Base-by-base conservation (phyloP, 2,329 filamentous ascomycete genomes). In the Myriangium duriaei region DNA sequence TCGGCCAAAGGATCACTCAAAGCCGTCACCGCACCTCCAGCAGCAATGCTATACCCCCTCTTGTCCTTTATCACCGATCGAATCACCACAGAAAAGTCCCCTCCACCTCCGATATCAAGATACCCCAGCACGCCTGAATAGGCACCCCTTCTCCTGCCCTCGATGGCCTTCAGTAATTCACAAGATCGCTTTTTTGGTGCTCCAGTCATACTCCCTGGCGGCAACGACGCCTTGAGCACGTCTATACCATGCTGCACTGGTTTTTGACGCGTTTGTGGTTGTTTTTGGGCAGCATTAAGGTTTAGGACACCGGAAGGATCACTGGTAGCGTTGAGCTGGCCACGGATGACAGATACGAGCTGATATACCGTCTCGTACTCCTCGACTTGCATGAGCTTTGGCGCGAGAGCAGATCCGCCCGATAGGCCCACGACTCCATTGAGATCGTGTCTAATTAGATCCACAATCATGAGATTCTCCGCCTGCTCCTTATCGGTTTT, bases 381-480 rank as follows among this genome's bases (percentile, higher is more conserved):
- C 58, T 95, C 87, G 1, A 96, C 81, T 42, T 77, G 72, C 63
- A 95, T 81, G 15, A 95, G 64, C 39, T 85, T 79, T 11, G 78
- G 74, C 1, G 94, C 85, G 4, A 63, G 57, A 1, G 95, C 85
- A 42, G 73, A 72, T 0, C 76, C 78, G 1, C 80, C 71, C 12
- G 16, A 3, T 5, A 12, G 18, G 4, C 82, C 83, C 43, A 80
- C 84, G 6, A 93, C 77, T n/a, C 79, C 76, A 57, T 92, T 81
- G 10, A 96, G 66, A 57, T 96, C 88, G 53, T 96, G 88, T 0
- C 88, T 74, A n/a, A 95, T 91, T 1, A 96, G 68, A 57, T 96
- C 88, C 2, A 94, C 87, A 50, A 96, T 95, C 91, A 96, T 96
- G 15, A 96, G 71, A 53, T 96, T 96, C 63, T 96, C 88, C 0